Conservation (phyloP, 2,329 filamentous ascomycete genomes). For the Venturia pyrina region DNA sequence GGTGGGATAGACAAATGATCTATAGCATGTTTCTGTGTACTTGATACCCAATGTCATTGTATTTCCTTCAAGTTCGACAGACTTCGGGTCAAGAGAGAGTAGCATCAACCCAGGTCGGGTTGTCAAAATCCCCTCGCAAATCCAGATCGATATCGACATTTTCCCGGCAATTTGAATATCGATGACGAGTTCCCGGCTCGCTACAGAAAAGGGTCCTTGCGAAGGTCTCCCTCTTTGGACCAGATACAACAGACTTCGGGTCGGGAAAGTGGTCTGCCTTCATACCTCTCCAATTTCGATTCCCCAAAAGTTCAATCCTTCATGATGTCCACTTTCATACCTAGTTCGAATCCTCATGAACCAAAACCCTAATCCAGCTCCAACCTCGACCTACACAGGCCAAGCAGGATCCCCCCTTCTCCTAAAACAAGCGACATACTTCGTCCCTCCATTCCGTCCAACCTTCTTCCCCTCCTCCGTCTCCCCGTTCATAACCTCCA, state of each 20-base stretch:
- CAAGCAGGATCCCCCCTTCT: conserved; percentile 71
- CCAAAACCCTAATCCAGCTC: too few species aligned
- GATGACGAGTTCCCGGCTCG: too few species aligned
- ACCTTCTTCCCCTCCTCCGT: conserved; percentile 99
- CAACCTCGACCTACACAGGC: conserved; percentile 29
- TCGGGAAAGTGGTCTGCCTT: too few species aligned
- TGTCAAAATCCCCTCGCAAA: too few species aligned
- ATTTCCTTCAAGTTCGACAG: background rate
- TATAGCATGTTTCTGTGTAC: background rate
- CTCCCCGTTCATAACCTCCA: conserved; percentile 64
- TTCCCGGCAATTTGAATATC: background rate
- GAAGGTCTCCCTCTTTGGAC: background rate
- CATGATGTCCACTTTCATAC: too few species aligned
- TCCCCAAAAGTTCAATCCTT: too few species aligned
- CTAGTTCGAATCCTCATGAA: too few species aligned
- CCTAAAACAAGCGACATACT: conserved; percentile 83
- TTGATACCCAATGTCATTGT: conserved; percentile 1
- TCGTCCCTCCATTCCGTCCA: conserved; percentile 75
- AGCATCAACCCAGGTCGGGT: too few species aligned
- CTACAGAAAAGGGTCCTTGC: too few species aligned
- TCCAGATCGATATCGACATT: too few species aligned
- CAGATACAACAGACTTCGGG: background rate
- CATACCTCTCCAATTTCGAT: too few species aligned
- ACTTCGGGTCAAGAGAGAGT: too few species aligned
- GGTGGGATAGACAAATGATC: conserved; percentile 57